A percentile compares a stretch with the other conserved stretches of the same genome.
These are phyloP conservation scores for Simplicillium sp. DNA, from an alignment of 2,329 filamentous ascomycete genomes.

Conservation along the genomic window DNA sequence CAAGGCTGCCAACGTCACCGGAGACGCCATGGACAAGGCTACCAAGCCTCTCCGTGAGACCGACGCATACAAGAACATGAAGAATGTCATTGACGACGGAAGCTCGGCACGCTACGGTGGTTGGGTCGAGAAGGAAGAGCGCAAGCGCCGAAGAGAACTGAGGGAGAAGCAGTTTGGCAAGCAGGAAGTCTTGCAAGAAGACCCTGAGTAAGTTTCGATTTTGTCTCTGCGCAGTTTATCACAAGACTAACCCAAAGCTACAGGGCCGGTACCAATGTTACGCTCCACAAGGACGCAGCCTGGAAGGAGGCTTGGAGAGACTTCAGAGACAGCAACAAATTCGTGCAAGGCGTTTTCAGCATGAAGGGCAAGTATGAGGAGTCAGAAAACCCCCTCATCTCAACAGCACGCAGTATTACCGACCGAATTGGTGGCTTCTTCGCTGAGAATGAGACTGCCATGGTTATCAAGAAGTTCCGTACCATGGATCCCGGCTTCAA, in stretches of 20 bases:
- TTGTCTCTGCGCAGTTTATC: neutral
- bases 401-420: conserved; percentile 86
- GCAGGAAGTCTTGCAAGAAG: conserved; percentile 62
- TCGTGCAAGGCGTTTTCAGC: conserved; percentile 81
- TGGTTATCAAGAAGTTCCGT: conserved; percentile 96
- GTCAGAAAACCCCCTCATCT: conserved; percentile 92
- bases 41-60: conserved; percentile 91
- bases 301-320: conserved; percentile 99
- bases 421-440: conserved; percentile 93
- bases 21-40: conserved; percentile 83
- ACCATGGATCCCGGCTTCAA: conserved; percentile 94
- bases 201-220: conserved; percentile 66
- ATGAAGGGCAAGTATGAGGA: conserved; percentile 87
- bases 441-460: conserved; percentile 94
- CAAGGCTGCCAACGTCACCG: conserved; percentile 76
- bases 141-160: conserved; percentile 66
- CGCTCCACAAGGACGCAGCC: conserved; percentile 89
- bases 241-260: conserved; percentile 20
- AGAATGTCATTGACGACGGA: conserved; percentile 93
- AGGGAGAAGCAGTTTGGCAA: conserved; percentile 53
- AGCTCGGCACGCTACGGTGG: conserved; percentile 93
- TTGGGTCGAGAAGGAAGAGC: conserved; percentile 94
- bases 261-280: conserved; percentile 89
- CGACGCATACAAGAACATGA: conserved; percentile 88
- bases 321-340: conserved; percentile 80